Percentiles rank a stretch among this genome's conserved stretches.
These are phyloP conservation scores for Aristolochia contorta DNA, from an alignment of 164 flowering plant genomes.

Conservation along the genomic window DNA sequence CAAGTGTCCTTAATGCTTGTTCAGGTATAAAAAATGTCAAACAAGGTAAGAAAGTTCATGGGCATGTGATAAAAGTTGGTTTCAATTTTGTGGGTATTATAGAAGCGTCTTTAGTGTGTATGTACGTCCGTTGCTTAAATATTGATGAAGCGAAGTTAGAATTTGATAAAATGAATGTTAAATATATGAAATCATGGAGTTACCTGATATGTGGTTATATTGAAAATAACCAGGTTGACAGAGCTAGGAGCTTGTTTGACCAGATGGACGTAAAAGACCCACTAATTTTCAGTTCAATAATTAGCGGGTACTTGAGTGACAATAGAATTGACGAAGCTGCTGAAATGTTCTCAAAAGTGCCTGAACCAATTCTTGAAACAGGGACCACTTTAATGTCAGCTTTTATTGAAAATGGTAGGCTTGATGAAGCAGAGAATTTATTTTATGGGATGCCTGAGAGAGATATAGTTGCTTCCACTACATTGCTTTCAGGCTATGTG, in stretches of 20 bases:
- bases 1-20: slow-evolving; percentile 7
- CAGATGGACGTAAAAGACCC: slow-evolving; percentile 2
- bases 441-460: slow-evolving; percentile 4
- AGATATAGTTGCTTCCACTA: slow-evolving; percentile 6
- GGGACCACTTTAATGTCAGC: slow-evolving; percentile 6
- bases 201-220: slow-evolving; percentile 5
- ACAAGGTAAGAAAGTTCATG: slow-evolving; percentile 4
- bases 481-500: slow-evolving; percentile 6
- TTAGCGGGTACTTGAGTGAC: slow-evolving; percentile 4
- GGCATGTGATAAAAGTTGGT: slow-evolving; percentile 2
- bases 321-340: slow-evolving; percentile 6
- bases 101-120: slow-evolving; percentile 3
- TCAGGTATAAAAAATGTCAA: not conserved
- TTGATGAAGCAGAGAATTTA: slow-evolving; percentile 5
- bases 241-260: slow-evolving; percentile 7
- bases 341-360: slow-evolving; percentile 3
- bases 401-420: slow-evolving; percentile 3
- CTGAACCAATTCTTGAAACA: slow-evolving; percentile 5
- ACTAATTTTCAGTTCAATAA: slow-evolving; percentile 2
- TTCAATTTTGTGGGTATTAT: slow-evolving; percentile 1
- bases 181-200: slow-evolving; percentile 6
- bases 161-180: slow-evolving; percentile 3
- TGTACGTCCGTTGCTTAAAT: slow-evolving; percentile 4
- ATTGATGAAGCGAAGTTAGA: slow-evolving; percentile 7
- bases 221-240: not conserved